Conservation (phyloP, 2,329 filamentous ascomycete species). For the Fulvia fulva region DNA sequence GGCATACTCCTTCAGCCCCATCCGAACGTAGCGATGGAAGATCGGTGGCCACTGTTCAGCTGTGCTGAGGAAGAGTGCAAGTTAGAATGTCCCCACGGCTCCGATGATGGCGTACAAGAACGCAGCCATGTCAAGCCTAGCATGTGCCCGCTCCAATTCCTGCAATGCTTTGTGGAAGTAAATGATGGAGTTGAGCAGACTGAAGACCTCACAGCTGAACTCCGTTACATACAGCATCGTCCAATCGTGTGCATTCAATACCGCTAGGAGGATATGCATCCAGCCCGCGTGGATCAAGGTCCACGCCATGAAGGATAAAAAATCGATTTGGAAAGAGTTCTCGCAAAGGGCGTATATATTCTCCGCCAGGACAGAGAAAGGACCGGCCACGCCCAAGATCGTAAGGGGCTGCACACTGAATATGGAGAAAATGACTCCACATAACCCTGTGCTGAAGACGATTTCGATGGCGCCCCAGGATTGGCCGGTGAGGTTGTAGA, state of each 20-base stretch:
- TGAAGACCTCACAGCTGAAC: constrained; percentile 64
- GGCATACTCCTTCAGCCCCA: constrained; percentile 60
- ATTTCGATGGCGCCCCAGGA: constrained; percentile 63
- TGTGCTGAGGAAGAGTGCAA: constrained; percentile 59
- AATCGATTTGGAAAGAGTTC: constrained; percentile 55
- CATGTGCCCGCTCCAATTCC: constrained; percentile 58
- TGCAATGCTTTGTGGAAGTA: constrained; percentile 66
- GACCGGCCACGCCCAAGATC: constrained; percentile 63
- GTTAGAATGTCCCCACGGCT: constrained; percentile 41
- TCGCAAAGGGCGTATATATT: constrained; percentile 60
- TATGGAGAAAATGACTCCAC: constrained; percentile 59
- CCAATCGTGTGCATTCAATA: constrained; percentile 66
- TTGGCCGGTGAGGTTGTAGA: constrained; percentile 54
- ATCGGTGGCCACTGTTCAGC: constrained; percentile 58
- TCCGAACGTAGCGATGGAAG: constrained; percentile 58
- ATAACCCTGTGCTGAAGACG: constrained; percentile 62
- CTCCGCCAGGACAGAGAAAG: constrained; percentile 64
- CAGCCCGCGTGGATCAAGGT: constrained; percentile 61
- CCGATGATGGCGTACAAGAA: constrained; percentile 61
- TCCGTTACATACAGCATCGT: constrained; percentile 67
- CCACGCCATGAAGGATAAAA: constrained; percentile 67
- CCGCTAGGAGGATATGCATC: constrained; percentile 61
- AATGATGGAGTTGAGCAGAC: constrained; percentile 62
- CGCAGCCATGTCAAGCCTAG: constrained; percentile 54
- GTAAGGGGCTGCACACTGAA: constrained; percentile 59